phyloP scores from a whole-genome alignment of 208 protist species.

The Strigomonas culicis region DNA sequence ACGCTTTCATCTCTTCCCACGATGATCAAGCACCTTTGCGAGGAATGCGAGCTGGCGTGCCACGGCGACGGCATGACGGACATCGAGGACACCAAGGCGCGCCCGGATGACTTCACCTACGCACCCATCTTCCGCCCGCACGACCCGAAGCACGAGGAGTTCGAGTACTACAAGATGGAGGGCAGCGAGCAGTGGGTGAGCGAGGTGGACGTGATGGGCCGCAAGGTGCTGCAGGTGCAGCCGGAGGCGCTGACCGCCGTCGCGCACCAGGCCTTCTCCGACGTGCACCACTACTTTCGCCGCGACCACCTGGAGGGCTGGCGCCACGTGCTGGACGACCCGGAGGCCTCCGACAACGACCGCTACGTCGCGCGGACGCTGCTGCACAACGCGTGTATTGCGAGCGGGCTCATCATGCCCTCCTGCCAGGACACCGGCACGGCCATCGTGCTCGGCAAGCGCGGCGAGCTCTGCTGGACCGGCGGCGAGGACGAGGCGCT shows the following conservation, averaged over 20 bases:
- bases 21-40: constrained; percentile 44
- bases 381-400: constrained; percentile 96
- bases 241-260: constrained; percentile 89
- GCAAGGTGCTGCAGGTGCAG: constrained; percentile 86
- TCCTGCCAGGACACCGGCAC: constrained; percentile 97
- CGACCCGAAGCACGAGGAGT: constrained; percentile 75
- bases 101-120: constrained; percentile 64
- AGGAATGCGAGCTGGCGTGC: constrained; percentile 69
- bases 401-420: constrained; percentile 86
- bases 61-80: constrained; percentile 42
- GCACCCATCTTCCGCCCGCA: constrained; percentile 81
- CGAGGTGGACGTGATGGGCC: constrained; percentile 64
- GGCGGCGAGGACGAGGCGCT: constrained; percentile 94
- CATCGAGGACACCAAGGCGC: constrained; percentile 64
- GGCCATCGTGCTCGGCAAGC: constrained; percentile 96
- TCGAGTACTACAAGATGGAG: constrained; percentile 81
- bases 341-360: constrained; percentile 95
- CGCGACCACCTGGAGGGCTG: constrained; percentile 94
- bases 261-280: constrained; percentile 84
- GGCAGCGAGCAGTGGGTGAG: constrained; percentile 79
- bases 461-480: constrained; percentile 95
- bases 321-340: constrained; percentile 93
- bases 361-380: constrained; percentile 95
- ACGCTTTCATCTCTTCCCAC: not conserved
- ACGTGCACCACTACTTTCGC: constrained; percentile 95